Base-by-base conservation (phyloP, 108 stramenopile species). In the Cyclotella cryptica region DNA sequence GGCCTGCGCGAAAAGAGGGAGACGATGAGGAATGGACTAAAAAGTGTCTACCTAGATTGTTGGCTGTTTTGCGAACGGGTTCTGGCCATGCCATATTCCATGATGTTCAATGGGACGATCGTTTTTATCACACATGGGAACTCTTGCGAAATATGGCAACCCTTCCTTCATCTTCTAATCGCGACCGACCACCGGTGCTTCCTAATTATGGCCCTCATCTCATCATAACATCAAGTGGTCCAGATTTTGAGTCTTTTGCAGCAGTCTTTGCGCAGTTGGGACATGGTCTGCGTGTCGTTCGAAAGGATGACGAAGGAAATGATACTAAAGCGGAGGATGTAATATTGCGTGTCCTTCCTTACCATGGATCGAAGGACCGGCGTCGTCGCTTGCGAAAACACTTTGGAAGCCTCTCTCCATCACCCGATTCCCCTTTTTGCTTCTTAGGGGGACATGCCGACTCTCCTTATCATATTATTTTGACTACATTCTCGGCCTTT, bases 131-230 rank as follows among this genome's bases (percentile, higher is more conserved):
- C 35, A 81, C 91, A 19, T 87, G 86, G n/a, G 78, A 90, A 63
- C 47, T 95, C 22, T 46, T 95, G 41, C 77, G 81, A 62, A 69
- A 66, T 46, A 52, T 95, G 54, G 80, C 90, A 10, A 47, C 39
- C 7, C 53, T 71, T 18, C 43, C 40, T 9, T 39, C 67, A 40
- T 6, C 54, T 14, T 45, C 62, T 54, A 40, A 54, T 24, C 15
- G 28, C 22, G 55, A 19, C 44, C 30, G 52, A 44, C 30, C 45
- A 42, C 51, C 24, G 4, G 30, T 61, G 60, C 40, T 47, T 64
- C 63, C 67, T 21, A 88, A 89, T 52, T 90, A 74, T 71, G 94
- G 94, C 14, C 91, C 90, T 13, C 92, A 93, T 80, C 82, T 95
- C 12, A 91, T 95, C 55, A 72, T 93, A 1, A 92, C 92, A 11